phyloP scores from a whole-genome alignment of 495 filamentous ascomycete genomes.

The Rostrohypoxylon terebratum region DNA sequence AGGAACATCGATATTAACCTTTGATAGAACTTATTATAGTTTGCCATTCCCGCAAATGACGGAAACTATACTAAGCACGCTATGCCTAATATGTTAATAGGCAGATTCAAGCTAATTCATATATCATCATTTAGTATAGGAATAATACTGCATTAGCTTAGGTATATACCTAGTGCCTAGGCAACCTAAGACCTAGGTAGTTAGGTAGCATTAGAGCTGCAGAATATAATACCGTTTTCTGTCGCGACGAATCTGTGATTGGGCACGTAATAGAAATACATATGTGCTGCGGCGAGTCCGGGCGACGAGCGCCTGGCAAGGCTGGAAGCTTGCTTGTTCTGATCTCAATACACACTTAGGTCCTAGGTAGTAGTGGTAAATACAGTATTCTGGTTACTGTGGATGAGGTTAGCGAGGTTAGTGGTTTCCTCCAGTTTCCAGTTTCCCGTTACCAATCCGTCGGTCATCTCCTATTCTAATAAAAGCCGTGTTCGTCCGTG shows the following conservation, averaged over 20 bases:
- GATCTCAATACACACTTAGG: too few species aligned
- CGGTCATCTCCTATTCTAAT: slow-evolving; percentile 41
- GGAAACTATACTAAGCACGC: background rate
- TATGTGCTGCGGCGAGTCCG: slow-evolving; percentile 34
- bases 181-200: too few species aligned
- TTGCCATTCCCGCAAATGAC: background rate
- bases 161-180: too few species aligned
- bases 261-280: slow-evolving; percentile 8
- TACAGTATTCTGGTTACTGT: slow-evolving; percentile 30
- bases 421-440: slow-evolving; percentile 15
- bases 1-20: background rate
- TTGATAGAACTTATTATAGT: background rate
- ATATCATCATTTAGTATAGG: background rate
- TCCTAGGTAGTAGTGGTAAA: too few species aligned
- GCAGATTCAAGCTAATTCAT: background rate
- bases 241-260: slow-evolving; percentile 37
- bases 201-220: slow-evolving; percentile 19
- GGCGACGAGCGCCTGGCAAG: slow-evolving; percentile 30
- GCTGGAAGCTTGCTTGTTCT: slow-evolving; percentile 22
- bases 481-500: slow-evolving; percentile 24
- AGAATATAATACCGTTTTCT: slow-evolving; percentile 22
- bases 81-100: background rate
- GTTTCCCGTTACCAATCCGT: slow-evolving; percentile 33
- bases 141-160: slow-evolving; percentile 30
- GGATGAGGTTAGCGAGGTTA: background rate